Conservation (phyloP, 164 flowering plant species). For the Magnolia sinica region DNA sequence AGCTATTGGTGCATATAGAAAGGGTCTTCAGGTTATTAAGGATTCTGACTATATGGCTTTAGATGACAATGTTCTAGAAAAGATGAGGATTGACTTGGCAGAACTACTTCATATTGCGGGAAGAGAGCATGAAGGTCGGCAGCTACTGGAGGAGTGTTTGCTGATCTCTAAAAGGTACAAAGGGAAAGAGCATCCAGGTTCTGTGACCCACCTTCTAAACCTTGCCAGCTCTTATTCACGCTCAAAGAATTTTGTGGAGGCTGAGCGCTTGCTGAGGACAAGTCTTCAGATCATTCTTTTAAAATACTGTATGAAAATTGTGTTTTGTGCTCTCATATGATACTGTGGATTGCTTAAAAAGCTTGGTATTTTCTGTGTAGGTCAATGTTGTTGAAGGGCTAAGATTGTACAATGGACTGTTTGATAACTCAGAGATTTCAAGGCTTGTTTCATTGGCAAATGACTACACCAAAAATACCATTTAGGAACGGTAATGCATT, state of each 20-base stretch:
- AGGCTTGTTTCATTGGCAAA: no score
- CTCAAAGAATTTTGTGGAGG: constrained; percentile 72
- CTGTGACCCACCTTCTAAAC: constrained; percentile 66
- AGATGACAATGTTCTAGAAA: constrained; percentile 63
- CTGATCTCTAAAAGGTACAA: constrained; percentile 54
- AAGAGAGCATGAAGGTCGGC: constrained; percentile 80
- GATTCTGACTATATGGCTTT: constrained; percentile 50
- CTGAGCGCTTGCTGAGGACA: constrained; percentile 73
- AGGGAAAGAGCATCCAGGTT: constrained; percentile 72
- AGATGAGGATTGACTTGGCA: constrained; percentile 80
- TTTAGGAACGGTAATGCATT: no score
- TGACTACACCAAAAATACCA: no score
- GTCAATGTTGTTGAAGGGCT: no score
- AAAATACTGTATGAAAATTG: no score
- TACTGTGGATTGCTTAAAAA: no score
- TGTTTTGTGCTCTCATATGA: no score
- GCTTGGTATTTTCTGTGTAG: no score
- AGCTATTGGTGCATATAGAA: constrained; percentile 59
- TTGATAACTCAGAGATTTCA: no score
- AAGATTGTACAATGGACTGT: no score
- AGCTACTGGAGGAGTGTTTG: constrained; percentile 77
- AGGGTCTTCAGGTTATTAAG: constrained; percentile 57
- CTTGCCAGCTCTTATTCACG: constrained; percentile 82
- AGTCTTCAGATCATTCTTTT: constrained; percentile 62
- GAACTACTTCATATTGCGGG: constrained; percentile 82